These are phyloP conservation scores for Striga hermonthica DNA, from an alignment of 305 asterid genomes.

Conservation along the genomic window DNA sequence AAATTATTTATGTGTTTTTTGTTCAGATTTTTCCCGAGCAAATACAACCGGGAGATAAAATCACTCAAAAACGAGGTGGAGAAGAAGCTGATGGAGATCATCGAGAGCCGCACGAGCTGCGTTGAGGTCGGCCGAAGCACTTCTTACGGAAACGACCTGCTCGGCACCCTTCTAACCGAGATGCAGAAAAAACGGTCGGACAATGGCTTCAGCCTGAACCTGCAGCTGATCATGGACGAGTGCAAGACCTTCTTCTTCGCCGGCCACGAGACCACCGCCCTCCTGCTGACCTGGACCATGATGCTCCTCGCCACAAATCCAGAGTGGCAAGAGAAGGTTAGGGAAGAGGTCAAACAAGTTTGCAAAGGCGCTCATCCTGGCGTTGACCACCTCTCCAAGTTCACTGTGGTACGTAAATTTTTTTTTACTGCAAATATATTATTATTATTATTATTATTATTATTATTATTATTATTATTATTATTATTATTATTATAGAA, in stretches of 20 bases:
- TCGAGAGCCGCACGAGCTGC: conserved; percentile 65
- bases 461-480: neutral
- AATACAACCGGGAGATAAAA: conserved; percentile 81
- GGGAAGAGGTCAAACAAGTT: conserved; percentile 52
- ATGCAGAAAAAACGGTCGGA: conserved; percentile 58
- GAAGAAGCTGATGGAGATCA: conserved; percentile 75
- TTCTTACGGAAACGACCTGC: conserved; percentile 69
- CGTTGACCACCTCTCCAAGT: conserved; percentile 59
- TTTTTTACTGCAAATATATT: neutral
- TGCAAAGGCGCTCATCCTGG: conserved; percentile 49
- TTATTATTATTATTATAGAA: neutral
- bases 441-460: neutral
- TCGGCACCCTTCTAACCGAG: conserved; percentile 69
- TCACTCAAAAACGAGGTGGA: conserved; percentile 72
- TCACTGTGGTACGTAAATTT: conserved; percentile 39
- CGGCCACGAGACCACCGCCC: conserved; percentile 82
- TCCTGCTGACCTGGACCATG: conserved; percentile 72
- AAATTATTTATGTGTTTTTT: neutral
- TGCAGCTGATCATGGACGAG: conserved; percentile 79
- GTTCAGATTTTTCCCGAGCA: conserved; percentile 75
- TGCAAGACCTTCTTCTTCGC: conserved; percentile 84
- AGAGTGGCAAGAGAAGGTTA: conserved; percentile 60
- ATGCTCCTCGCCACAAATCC: conserved; percentile 74
- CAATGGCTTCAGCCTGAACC: conserved; percentile 45
- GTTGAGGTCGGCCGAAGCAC: conserved; percentile 68